phyloP scores from a whole-genome alignment of 148 eudicot species.

The Chenopodium formosanum region DNA sequence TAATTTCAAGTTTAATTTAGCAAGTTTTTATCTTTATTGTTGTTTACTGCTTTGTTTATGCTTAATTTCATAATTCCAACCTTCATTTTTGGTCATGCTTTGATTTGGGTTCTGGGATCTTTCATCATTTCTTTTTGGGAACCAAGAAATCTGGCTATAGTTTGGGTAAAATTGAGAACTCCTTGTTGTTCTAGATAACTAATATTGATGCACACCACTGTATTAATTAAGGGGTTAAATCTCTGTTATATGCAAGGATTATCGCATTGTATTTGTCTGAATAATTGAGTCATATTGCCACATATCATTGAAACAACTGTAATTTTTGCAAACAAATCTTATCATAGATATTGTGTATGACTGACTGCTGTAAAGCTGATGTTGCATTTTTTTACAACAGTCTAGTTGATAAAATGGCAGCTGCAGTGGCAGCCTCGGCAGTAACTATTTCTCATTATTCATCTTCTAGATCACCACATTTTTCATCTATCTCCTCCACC shows the following conservation, averaged over 20 bases:
- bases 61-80: neutral
- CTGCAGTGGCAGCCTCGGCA: slow-evolving; percentile 18
- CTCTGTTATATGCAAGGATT: no score
- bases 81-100: neutral
- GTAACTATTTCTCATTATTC: slow-evolving; percentile 12
- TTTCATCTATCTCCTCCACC: slow-evolving; percentile 15
- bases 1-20: neutral
- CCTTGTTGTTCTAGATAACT: no score
- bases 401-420: slow-evolving; percentile 26
- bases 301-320: no score
- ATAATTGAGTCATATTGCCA: no score
- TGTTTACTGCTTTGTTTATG: no score
- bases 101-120: neutral
- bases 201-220: no score
- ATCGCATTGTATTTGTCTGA: no score
- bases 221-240: no score
- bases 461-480: slow-evolving; percentile 9
- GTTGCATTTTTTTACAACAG: neutral
- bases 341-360: neutral
- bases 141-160: no score
- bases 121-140: neutral
- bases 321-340: no score
- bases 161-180: no score
- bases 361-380: neutral
- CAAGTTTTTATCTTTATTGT: neutral